Evolutionary conservation across 2,329 filamentous ascomycete species (phyloP), one percentile per base, ranked within the genome.

Genomic region (Xenoacremonium recifei): DNA sequence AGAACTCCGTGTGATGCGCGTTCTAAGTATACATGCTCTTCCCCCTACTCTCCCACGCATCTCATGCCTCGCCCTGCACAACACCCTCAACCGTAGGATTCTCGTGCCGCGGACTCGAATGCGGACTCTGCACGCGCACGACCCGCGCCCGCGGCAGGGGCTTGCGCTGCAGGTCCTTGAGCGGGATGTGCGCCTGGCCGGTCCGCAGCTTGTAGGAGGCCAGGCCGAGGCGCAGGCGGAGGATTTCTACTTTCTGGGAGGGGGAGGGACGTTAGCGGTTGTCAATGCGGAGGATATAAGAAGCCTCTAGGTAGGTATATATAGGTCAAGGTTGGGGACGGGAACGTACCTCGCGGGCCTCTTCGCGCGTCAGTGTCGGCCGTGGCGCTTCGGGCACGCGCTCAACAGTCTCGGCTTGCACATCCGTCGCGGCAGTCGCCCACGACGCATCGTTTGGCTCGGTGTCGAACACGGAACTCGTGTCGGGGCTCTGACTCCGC

Each of bases 131-230:
- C 16, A 56, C 50, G 45, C 51, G 49, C 36, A 62, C 51, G 29
- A 49, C 45, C 19, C 48, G 49, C 13, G 25, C 17, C 29, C 18
- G 50, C 42, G 49, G 51, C 21, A 68, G 51, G 5, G 63, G 65
- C 35, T 57, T 61, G 20, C 42, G 58, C 54, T 81, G 69, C 16
- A 89, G 70, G 34, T 78, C 66, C 41, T 81, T 72, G 47, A 88
- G 74, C 2, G 85, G 82, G 20, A 87, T 73, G 43, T 77, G 69
- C 40, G 81, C 76, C 64, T 91, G 87, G 45, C 85, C 82, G 2
- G 86, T 90, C 43, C 76, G 77, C 51, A 91, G 72, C 65, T 90
- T 90, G 71, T 89, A 90, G 57, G 77, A 78, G 12, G 85, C 87
- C 16, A 89, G 76, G 20, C 78, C 74, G 13, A 91, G 77, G n/a